These are phyloP conservation scores for Rhizopogon vesiculosus DNA, from an alignment of 768 basidiomycete genomes.

Conservation along the genomic window DNA sequence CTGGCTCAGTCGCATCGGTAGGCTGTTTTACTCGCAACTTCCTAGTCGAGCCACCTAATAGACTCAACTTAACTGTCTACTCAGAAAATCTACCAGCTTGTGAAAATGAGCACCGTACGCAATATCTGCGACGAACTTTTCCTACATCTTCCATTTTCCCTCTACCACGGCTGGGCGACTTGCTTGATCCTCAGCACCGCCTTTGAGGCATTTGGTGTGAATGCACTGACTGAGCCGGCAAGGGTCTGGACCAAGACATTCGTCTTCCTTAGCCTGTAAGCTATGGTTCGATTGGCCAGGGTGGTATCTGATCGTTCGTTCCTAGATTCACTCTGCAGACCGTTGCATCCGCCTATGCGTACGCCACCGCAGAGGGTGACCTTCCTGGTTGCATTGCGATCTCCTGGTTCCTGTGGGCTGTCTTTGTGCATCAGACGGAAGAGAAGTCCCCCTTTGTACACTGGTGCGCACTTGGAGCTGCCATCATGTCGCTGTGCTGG, in stretches of 20 bases:
- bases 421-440: constrained; percentile 49
- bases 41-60: constrained; percentile 29
- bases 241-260: constrained; percentile 58
- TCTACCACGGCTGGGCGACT: constrained; percentile 63
- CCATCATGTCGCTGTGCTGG: constrained; percentile 59
- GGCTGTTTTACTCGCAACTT: constrained; percentile 2
- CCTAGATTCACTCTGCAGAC: constrained; percentile 50
- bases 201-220: constrained; percentile 59
- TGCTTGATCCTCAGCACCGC: constrained; percentile 48
- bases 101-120: constrained; percentile 52
- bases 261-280: constrained; percentile 55
- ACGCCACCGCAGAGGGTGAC: constrained; percentile 60
- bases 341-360: constrained; percentile 61
- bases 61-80: constrained; percentile 27
- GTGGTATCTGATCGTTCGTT: background rate
- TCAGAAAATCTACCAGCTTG: constrained; percentile 60
- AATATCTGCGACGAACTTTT: constrained; percentile 54
- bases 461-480: constrained; percentile 61
- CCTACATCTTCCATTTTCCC: constrained; percentile 68
- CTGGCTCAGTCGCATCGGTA: constrained; percentile 49
- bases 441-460: constrained; percentile 51
- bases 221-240: constrained; percentile 46
- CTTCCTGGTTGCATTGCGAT: constrained; percentile 65
- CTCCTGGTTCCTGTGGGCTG: constrained; percentile 60
- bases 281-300: background rate